Conservation (phyloP, 371 early-diverging fungal species). For the Phascolomyces articulosus region DNA sequence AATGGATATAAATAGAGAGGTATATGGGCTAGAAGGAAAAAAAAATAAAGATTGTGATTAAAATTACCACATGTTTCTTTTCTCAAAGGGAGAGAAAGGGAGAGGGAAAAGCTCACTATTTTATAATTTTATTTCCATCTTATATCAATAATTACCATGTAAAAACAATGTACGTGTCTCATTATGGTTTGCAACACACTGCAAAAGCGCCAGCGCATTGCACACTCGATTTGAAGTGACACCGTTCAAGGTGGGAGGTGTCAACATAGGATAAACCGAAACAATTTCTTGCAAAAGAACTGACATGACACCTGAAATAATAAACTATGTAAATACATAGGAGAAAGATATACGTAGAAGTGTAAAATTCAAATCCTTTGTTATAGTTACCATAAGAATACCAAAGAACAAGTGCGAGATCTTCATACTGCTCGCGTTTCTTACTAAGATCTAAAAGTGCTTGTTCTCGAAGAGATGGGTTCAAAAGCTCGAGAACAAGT, state of each 20-base stretch:
- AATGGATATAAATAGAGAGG: conserved; percentile 98
- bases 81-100: no score
- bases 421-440: conserved; percentile 92
- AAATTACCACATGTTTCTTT: no score
- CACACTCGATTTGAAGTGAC: conserved; percentile 93
- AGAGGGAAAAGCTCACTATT: no score
- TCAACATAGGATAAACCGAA: conserved; percentile 89
- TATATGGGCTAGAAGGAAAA: conserved; percentile 74
- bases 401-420: conserved; percentile 95
- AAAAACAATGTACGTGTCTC: conserved; percentile 91
- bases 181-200: conserved; percentile 94
- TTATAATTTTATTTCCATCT: no score
- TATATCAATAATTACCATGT: conserved; percentile 53
- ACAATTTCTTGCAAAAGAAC: conserved; percentile 95
- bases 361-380: not conserved
- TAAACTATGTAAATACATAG: not conserved
- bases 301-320: conserved; percentile 88
- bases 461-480: conserved; percentile 81
- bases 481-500: conserved; percentile 85
- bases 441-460: conserved; percentile 92
- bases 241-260: conserved; percentile 87
- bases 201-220: conserved; percentile 94
- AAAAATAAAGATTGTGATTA: no score
- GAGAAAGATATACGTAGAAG: not conserved
- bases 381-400: conserved; percentile 82